Evolutionary conservation across 441 rosid genomes (phyloP), one percentile per base, ranked within the genome.

Genomic region (Syzygium syzygioides): DNA sequence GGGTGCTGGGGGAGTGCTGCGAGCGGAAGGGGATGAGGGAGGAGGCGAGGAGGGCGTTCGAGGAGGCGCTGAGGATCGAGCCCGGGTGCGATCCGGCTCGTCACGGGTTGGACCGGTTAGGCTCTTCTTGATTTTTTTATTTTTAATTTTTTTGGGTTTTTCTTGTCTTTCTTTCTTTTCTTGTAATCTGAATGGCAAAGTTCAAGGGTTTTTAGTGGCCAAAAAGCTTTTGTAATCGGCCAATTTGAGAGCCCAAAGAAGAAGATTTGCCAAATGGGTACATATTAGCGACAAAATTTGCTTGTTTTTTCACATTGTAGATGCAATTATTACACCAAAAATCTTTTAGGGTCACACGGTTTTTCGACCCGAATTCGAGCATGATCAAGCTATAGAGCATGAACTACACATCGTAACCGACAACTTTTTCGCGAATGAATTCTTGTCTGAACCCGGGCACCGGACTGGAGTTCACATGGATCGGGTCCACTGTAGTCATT

Each of bases 1-100:
- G 93, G 41, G 50, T 92, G 54, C 79, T 96, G 92, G 93, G 93
- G 4, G 93, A 90, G 89, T 94, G 96, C 52, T 94, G 93, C 48
- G 94, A 92, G 91, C 88, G 59, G 62, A 93, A 93, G 89, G 95
- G 94, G 55, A 50, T 88, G 87, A 84, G 11, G 20, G 95, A 91
- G 4, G 92, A 93, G 59, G 94, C 94, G 37, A 90, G 54, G 23
- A 90, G 92, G 90, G 95, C 96, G 55, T 93, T 90, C 17, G 86
- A 48, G 26, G 91, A 93, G 91, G 94, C 93, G 6, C 60, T 88
- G 32, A 89, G 86, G 86, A 52, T 89, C 62, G 90, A 91, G 28
- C 57, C 90, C 32, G 91, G 50, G 59, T 91, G 91, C 4, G 86
- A 45, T 18, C 55, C 25, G 68, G 90, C 92, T 45, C 91, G 86